Percentiles rank a stretch among this genome's conserved stretches.
Evolutionary conservation across 345 rosid species (phyloP).

Genomic region (Pugionium dolabratum): DNA sequence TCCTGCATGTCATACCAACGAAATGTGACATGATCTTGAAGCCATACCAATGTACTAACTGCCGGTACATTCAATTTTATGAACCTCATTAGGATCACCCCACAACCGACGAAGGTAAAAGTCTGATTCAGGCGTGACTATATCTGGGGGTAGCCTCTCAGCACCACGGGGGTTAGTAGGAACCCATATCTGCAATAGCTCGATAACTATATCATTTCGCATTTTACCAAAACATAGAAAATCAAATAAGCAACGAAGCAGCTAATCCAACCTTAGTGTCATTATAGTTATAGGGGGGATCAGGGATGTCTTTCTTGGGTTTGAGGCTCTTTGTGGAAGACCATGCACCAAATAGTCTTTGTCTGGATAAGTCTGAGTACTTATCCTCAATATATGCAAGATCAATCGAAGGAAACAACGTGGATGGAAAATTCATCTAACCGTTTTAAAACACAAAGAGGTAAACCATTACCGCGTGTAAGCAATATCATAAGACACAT

Average conservation of each 20-base stretch:
- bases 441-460: slow-evolving; percentile 35
- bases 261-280: slow-evolving; percentile 54
- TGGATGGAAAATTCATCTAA: slow-evolving; percentile 84
- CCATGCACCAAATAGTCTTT: slow-evolving; percentile 65
- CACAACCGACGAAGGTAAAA: slow-evolving; percentile 72
- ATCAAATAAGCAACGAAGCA: background rate
- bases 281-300: slow-evolving; percentile 36
- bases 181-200: slow-evolving; percentile 72
- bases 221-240: slow-evolving; percentile 3
- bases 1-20: slow-evolving; percentile 57
- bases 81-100: slow-evolving; percentile 87
- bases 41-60: background rate
- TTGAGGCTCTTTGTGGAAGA: slow-evolving; percentile 55
- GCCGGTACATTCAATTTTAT: slow-evolving; percentile 6
- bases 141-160: slow-evolving; percentile 87
- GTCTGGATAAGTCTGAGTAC: slow-evolving; percentile 74
- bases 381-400: slow-evolving; percentile 78
- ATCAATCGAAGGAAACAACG: slow-evolving; percentile 79
- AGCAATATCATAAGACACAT: slow-evolving; percentile 1
- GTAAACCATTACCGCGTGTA: slow-evolving; percentile 10
- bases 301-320: slow-evolving; percentile 33
- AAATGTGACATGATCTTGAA: slow-evolving; percentile 21
- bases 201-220: background rate
- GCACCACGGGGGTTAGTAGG: slow-evolving; percentile 93
- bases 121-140: slow-evolving; percentile 73